A percentile compares a stretch with the other conserved stretches of the same genome.
Evolutionary conservation across 768 basidiomycete genomes (phyloP).

Genomic region (Chalciporus piperatus): DNA sequence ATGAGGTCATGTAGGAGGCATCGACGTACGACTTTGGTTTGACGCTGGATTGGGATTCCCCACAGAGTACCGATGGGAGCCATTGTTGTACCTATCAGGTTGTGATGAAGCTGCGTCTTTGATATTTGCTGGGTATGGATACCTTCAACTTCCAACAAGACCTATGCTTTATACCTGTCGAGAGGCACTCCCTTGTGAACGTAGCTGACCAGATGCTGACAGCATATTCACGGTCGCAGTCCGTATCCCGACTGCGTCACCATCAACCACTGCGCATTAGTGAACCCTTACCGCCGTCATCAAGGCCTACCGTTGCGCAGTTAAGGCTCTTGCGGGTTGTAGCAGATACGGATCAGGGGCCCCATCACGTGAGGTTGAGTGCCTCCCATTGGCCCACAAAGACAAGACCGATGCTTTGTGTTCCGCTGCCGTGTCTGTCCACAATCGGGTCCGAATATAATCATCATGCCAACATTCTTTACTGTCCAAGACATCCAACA

Average conservation of each 20-base stretch:
- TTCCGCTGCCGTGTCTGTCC: not conserved
- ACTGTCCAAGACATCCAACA: not conserved
- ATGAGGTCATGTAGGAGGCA: not conserved
- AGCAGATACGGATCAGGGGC: not conserved
- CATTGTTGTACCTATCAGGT: constrained; percentile 14
- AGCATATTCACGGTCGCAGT: not conserved
- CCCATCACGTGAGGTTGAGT: not conserved
- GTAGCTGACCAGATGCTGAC: not conserved
- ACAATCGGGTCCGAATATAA: not conserved
- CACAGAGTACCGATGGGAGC: constrained; percentile 26
- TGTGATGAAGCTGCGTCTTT: not conserved
- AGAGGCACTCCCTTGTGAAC: not conserved
- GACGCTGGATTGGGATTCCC: constrained; percentile 23
- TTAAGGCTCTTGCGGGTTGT: not conserved
- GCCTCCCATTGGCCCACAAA: not conserved
- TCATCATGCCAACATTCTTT: not conserved
- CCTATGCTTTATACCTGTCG: not conserved
- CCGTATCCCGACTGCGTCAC: not conserved
- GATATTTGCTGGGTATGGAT: not conserved
- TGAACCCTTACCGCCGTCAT: not conserved
- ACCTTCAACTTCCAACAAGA: not conserved
- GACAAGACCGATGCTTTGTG: not conserved
- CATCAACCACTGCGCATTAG: not conserved
- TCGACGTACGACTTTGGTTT: constrained; percentile 27
- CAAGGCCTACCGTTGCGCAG: not conserved